These are phyloP conservation scores for Rhododendron ovatum DNA, from an alignment of 148 eudicot genomes.

Conservation along the genomic window DNA sequence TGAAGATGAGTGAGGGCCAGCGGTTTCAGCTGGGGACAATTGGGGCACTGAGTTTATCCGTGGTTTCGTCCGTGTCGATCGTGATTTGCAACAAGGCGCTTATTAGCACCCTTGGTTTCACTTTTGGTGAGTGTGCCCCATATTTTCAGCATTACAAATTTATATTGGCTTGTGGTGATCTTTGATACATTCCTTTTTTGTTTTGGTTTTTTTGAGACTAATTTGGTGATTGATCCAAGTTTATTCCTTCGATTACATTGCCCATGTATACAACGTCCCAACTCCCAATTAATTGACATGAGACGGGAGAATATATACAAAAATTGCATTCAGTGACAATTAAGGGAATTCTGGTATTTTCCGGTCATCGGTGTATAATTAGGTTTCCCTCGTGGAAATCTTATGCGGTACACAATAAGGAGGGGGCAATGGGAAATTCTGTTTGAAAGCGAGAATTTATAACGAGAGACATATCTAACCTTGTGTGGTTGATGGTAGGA, in stretches of 20 bases:
- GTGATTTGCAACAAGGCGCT: conserved; percentile 41
- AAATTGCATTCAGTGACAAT: not conserved
- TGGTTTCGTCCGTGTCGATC: conserved; percentile 37
- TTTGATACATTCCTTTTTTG: not conserved
- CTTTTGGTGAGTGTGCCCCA: conserved; percentile 27
- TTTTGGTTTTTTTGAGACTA: not conserved
- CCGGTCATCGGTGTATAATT: not conserved
- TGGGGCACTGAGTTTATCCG: conserved; percentile 36
- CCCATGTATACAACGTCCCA: not conserved
- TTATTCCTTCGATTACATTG: not conserved
- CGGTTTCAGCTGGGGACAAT: conserved; percentile 36
- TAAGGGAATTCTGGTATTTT: not conserved
- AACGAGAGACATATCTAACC: not conserved
- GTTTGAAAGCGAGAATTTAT: not conserved
- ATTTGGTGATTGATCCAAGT: not conserved
- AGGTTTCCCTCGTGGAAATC: not conserved
- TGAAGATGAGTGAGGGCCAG: conserved; percentile 30
- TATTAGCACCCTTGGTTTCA: conserved; percentile 37
- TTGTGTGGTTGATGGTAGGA: not conserved
- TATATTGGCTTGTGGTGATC: not conserved
- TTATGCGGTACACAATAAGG: not conserved
- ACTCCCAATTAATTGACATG: not conserved
- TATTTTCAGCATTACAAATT: not conserved
- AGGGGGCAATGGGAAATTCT: not conserved
- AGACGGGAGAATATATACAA: not conserved